Evolutionary conservation across 352 stramenopile genomes (phyloP), one percentile per base, ranked within the genome.

Genomic region (Phytophthora melonis): DNA sequence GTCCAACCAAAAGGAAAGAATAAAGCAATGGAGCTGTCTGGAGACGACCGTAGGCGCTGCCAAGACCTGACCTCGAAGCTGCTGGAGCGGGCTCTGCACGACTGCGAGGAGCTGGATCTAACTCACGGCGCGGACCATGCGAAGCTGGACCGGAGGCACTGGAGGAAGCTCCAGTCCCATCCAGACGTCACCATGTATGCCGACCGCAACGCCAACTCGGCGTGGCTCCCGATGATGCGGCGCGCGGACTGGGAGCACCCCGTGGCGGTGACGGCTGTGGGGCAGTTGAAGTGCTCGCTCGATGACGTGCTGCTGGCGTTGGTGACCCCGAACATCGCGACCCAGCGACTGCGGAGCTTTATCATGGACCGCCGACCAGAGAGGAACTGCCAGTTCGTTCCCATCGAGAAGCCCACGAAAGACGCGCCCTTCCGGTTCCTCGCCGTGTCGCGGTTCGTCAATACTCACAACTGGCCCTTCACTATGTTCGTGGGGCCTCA

Each of bases 131-230:
- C n/a, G n/a, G 57, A 52, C 27, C 63, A 75, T 27, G 62, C 56
- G 19, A 23, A 25, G 4, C 50, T 75, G 34, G 50, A 75, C n/a
- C 62, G 47, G 1, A 65, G 25, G 14, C 68, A 63, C 7, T 75
- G 68, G 68, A 75, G 71, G 57, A 75, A 75, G 47, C 68, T 75
- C 13, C 62, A 75, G 41, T 58, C 68, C 3, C 55, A 72, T 10
- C 21, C 56, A 11, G 59, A 63, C 36, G 43, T 75, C 18, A 75
- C 63, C 34, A 49, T 75, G 57, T 75, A 75, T 63, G 62, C 68
- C 3, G 68, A 75, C 43, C 68, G 68, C 6, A 58, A 45, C 10
- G 54, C 68, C 8, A 71, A 72, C 45, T 57, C 68, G 3, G 68
- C 63, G 47, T 75, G 68, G 68, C 63, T 75, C 39, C 63, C 68